These are phyloP conservation scores for Phytophthora capsici DNA, from an alignment of 352 stramenopile species.

Conservation along the genomic window DNA sequence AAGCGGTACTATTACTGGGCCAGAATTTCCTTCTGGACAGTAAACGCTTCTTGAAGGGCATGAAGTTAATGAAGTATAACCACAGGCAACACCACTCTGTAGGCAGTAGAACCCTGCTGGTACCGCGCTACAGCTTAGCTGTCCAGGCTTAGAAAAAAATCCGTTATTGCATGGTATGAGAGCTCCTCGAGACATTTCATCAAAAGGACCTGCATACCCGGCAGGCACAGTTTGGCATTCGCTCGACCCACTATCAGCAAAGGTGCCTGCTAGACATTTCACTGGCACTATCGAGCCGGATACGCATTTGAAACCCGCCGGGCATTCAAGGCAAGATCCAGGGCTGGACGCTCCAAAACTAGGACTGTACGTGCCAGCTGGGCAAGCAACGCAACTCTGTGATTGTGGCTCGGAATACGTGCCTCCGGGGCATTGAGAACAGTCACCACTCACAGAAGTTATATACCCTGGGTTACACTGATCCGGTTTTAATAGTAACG, in stretches of 20 bases:
- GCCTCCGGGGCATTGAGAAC: slow-evolving; percentile 42
- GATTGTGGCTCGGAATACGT: slow-evolving; percentile 46
- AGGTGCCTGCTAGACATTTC: slow-evolving; percentile 49
- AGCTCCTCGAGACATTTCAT: slow-evolving; percentile 40
- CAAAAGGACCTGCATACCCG: slow-evolving; percentile 39
- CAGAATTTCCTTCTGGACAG: slow-evolving; percentile 51
- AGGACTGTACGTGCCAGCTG: slow-evolving; percentile 57
- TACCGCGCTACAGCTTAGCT: slow-evolving; percentile 46
- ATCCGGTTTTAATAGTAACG: slow-evolving; percentile 54
- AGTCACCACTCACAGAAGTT: slow-evolving; percentile 27
- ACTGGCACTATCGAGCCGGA: slow-evolving; percentile 22
- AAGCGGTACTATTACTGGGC: slow-evolving; percentile 40
- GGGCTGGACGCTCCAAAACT: slow-evolving; percentile 25
- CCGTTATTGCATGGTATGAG: slow-evolving; percentile 54
- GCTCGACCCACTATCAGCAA: slow-evolving; percentile 37
- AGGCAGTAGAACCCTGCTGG: slow-evolving; percentile 57
- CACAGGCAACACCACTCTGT: slow-evolving; percentile 30
- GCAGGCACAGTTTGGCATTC: slow-evolving; percentile 48
- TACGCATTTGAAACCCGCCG: slow-evolving; percentile 48
- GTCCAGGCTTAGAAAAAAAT: slow-evolving; percentile 58
- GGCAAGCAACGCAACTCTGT: slow-evolving; percentile 42
- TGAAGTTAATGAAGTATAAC: slow-evolving; percentile 40
- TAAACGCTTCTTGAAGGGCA: slow-evolving; percentile 52
- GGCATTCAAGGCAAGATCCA: slow-evolving; percentile 50
- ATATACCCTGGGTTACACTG: slow-evolving; percentile 41